These are phyloP conservation scores for Aspergillus sp. DNA, from an alignment of 2,329 filamentous ascomycete species.

Conservation along the genomic window DNA sequence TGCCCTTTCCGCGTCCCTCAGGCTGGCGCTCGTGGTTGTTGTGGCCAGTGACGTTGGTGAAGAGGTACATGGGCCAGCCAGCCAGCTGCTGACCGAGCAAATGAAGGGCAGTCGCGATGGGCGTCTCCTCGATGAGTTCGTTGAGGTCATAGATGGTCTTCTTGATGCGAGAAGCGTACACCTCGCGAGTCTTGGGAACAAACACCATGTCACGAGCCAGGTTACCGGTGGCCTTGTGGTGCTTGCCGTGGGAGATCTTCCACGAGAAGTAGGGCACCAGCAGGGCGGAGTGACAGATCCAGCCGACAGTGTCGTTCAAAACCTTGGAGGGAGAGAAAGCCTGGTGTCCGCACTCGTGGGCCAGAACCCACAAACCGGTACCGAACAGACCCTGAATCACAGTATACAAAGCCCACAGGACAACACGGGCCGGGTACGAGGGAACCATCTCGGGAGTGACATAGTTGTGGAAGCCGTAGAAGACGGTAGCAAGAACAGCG, in stretches of 20 bases:
- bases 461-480: conserved; percentile 86
- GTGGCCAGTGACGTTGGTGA: conserved; percentile 94
- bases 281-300: conserved; percentile 84
- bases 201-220: conserved; percentile 99
- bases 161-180: conserved; percentile 77
- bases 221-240: conserved; percentile 98
- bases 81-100: conserved; percentile 84
- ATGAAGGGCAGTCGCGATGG: conserved; percentile 75
- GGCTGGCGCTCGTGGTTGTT: conserved; percentile 88
- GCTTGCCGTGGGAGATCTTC: conserved; percentile 99
- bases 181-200: conserved; percentile 85
- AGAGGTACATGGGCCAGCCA: conserved; percentile 91
- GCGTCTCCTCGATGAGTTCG: conserved; percentile 94
- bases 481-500: conserved; percentile 71
- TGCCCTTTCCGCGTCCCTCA: conserved; percentile 92
- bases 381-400: conserved; percentile 89
- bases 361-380: conserved; percentile 93
- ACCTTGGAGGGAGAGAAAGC: conserved; percentile 92
- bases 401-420: conserved; percentile 70
- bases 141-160: conserved; percentile 77
- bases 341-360: conserved; percentile 97
- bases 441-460: conserved; percentile 84
- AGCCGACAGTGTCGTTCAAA: conserved; percentile 90
- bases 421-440: conserved; percentile 67
- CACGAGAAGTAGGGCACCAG: conserved; percentile 98